Evolutionary conservation across 306 rosid species (phyloP).

Genomic region (Astragalus membranaceus): DNA sequence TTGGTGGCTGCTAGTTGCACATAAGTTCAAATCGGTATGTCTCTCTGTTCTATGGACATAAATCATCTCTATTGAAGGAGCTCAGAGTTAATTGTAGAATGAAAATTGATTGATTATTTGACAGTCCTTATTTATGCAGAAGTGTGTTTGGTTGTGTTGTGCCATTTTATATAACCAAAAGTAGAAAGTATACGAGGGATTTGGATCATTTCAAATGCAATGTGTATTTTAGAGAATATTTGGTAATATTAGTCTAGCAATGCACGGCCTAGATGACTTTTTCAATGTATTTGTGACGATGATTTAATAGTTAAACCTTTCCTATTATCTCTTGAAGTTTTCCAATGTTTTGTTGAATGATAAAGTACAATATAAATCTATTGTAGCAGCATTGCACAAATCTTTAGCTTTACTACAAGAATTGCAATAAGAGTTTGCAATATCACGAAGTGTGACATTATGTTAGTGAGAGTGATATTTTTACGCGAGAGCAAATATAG

Average conservation of each 20-base stretch:
- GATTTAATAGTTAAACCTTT: too few species aligned
- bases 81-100: constrained; percentile 7
- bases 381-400: too few species aligned
- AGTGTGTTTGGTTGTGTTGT: neutral
- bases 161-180: neutral
- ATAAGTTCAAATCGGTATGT: constrained; percentile 2
- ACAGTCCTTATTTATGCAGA: neutral
- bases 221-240: neutral
- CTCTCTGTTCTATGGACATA: constrained; percentile 14
- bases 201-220: neutral
- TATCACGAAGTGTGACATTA: too few species aligned
- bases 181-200: neutral
- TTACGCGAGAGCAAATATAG: too few species aligned
- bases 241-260: neutral
- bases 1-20: constrained; percentile 22
- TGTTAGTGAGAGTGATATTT: too few species aligned
- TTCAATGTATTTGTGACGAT: too few species aligned
- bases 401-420: too few species aligned
- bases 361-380: too few species aligned
- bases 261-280: neutral
- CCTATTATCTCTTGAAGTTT: too few species aligned
- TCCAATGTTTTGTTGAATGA: too few species aligned
- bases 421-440: too few species aligned
- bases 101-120: constrained; percentile 11
- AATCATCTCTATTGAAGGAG: neutral